Percentiles rank a stretch among this genome's conserved stretches.
These are phyloP conservation scores for Sicyos baderoa DNA, from an alignment of 306 rosid genomes.

Conservation along the genomic window DNA sequence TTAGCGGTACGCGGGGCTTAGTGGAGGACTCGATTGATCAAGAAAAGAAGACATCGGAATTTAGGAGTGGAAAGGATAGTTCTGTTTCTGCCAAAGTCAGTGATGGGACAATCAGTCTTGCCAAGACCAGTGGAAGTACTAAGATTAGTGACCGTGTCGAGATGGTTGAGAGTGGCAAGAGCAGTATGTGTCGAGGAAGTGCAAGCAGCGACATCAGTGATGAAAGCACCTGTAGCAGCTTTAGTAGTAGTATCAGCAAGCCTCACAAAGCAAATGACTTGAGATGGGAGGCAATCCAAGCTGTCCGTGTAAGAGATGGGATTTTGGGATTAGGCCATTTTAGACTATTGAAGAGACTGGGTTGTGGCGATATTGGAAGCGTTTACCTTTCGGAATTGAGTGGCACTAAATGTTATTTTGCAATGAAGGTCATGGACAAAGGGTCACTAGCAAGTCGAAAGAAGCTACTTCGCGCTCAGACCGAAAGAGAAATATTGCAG, in stretches of 20 bases:
- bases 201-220: constrained; percentile 94
- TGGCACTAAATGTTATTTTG: constrained; percentile 92
- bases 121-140: constrained; percentile 67
- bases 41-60: constrained; percentile 65
- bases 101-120: constrained; percentile 18
- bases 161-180: constrained; percentile 24
- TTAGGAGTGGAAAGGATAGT: constrained; percentile 72
- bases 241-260: constrained; percentile 77
- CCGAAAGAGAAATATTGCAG: constrained; percentile 87
- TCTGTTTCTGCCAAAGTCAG: constrained; percentile 62
- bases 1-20: too few species aligned
- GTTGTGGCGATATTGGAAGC: constrained; percentile 98
- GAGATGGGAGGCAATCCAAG: constrained; percentile 98
- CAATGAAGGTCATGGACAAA: constrained; percentile 99
- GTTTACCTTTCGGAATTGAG: constrained; percentile 90
- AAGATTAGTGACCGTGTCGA: constrained; percentile 80
- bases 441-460: constrained; percentile 88
- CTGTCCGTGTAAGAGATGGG: constrained; percentile 72
- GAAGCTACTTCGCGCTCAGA: constrained; percentile 96
- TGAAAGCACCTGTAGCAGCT: constrained; percentile 94
- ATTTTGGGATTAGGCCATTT: constrained; percentile 78
- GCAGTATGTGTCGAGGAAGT: constrained; percentile 57
- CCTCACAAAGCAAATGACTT: constrained; percentile 98
- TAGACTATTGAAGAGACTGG: constrained; percentile 81
- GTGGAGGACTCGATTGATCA: constrained; percentile 39